Evolutionary conservation across 371 early-diverging fungal species (phyloP).

Genomic region (Funneliformis caledonium): DNA sequence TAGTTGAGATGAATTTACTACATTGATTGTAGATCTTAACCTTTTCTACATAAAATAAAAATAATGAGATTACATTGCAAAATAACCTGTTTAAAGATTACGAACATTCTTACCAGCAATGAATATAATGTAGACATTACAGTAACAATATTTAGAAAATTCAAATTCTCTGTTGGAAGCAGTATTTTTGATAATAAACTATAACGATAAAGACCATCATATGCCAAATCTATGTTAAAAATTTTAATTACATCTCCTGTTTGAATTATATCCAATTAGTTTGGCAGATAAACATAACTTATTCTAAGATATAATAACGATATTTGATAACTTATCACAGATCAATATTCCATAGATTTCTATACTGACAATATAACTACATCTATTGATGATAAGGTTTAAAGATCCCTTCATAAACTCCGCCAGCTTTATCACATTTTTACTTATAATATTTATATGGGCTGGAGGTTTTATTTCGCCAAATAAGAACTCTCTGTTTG

Average conservation of each 20-base stretch:
- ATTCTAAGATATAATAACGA: conserved; percentile 40
- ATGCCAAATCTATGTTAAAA: background rate
- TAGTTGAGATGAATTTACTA: background rate
- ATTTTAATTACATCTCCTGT: background rate
- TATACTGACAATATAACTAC: background rate
- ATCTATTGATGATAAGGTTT: background rate
- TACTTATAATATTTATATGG: background rate
- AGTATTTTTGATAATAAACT: background rate
- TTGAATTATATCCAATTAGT: background rate
- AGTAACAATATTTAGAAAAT: conserved; percentile 9
- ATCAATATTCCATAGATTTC: conserved; percentile 7
- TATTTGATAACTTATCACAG: conserved; percentile 22
- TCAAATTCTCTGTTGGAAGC: conserved; percentile 5
- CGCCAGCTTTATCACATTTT: background rate
- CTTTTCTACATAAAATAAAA: conserved; percentile 26
- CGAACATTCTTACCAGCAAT: conserved; percentile 1
- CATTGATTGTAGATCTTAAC: background rate
- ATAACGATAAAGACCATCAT: background rate
- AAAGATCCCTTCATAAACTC: conserved; percentile 8
- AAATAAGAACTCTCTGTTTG: background rate
- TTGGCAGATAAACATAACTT: too few species aligned
- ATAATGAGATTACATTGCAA: conserved; percentile 21
- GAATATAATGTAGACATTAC: background rate
- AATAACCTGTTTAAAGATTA: background rate
- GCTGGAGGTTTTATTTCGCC: background rate